phyloP scores from a whole-genome alignment of 2,329 filamentous ascomycete genomes.

The Scopulariopsis brevicaulis region DNA sequence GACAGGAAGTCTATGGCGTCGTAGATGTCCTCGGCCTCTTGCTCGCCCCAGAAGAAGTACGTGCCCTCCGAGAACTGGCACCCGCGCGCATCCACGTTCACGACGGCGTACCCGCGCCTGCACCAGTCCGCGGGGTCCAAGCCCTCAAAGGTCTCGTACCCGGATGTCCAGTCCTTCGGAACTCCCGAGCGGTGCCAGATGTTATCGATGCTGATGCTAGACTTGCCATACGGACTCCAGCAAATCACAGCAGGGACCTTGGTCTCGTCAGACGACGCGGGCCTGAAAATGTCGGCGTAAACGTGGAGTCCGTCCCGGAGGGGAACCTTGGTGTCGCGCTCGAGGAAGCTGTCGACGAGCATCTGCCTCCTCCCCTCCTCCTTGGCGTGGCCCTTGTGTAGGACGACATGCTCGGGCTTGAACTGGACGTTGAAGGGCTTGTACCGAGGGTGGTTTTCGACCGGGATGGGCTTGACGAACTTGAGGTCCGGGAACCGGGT shows the following conservation, averaged over 20 bases:
- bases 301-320: too few relatives aligned
- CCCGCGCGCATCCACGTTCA: constrained; percentile 17
- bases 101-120: constrained; percentile 15
- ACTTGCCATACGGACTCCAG: constrained; percentile 33
- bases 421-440: too few relatives aligned
- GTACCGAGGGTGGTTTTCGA: too few relatives aligned
- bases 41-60: constrained; percentile 12
- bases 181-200: constrained; percentile 23
- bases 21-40: constrained; percentile 13
- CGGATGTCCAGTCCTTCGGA: constrained; percentile 10
- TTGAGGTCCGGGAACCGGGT: too few relatives aligned
- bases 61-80: constrained; percentile 14
- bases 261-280: too few relatives aligned
- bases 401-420: too few relatives aligned
- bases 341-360: too few relatives aligned
- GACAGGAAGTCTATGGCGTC: constrained; percentile 6
- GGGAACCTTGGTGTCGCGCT: too few relatives aligned
- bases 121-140: constrained; percentile 18
- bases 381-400: too few relatives aligned
- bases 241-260: constrained; percentile 5
- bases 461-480: too few relatives aligned
- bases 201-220: constrained; percentile 24
- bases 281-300: too few relatives aligned
- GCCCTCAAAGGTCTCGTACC: constrained; percentile 17
- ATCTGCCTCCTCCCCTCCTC: too few relatives aligned